Evolutionary conservation across 768 basidiomycete species (phyloP), one percentile per base, ranked within the genome.

Genomic region (Pluteus cervinus): DNA sequence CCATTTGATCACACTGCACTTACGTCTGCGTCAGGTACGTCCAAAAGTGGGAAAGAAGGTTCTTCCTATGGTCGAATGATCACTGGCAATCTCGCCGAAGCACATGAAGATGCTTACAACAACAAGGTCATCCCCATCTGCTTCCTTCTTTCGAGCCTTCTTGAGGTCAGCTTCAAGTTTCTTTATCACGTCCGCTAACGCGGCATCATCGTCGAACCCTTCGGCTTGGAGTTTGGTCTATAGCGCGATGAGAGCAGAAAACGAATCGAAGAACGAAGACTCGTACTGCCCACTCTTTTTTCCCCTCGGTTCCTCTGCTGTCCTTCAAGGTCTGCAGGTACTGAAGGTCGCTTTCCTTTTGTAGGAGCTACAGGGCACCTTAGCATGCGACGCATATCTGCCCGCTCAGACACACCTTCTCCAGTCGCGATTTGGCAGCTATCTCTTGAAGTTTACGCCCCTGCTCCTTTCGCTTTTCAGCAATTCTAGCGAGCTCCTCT

Each of bases 361-460:
- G 73, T 16, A 70, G 48, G 10, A 91, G 67, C 85, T 90, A 43
- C 9, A 43, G 9, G 26, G 25, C 31, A 21, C 7, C 8, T 36
- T 10, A 3, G 33, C 16, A 22, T 26, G 6, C 10, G 31, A 16
- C 18, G 20, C 20, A 29, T 11, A 24, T 12, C 24, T 14, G 26
- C 18, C 21, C 33, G 15, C 1, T 25, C 33, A 21, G 24, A 32
- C 59, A 10, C 37, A 87, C 88, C 73, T 94, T 97, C 49, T 97
- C 93, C 51, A 75, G 63, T 18, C 94, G 64, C 36, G 80, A 80
- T 56, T 81, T 88, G 1, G 86, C 84, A 18, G 91, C 89, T 48
- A 93, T 75, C 57, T 97, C 93, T 59, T 96, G 93, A 35, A 99
- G 56, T 52, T 88, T 81, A 39, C 76, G 72, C 0, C 90, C 92